These are phyloP conservation scores for Rhododendron simsii DNA, from an alignment of 148 eudicot genomes.

Conservation along the genomic window DNA sequence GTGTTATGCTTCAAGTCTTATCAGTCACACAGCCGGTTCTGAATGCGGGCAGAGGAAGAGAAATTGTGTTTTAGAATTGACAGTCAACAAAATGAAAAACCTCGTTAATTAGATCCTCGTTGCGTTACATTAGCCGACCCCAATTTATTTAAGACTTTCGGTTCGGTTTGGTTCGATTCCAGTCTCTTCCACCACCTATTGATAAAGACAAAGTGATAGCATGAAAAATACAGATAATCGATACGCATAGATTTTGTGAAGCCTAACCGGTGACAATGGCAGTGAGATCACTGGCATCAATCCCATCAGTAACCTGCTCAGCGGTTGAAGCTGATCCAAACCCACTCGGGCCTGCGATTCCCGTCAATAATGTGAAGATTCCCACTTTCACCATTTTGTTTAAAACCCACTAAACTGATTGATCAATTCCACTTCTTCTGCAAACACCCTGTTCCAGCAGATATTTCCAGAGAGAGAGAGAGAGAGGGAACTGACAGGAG, in stretches of 20 bases:
- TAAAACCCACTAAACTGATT: background rate
- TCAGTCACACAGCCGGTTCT: no score
- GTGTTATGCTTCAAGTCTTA: no score
- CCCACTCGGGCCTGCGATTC: constrained; percentile 50
- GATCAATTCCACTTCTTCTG: background rate
- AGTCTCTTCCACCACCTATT: background rate
- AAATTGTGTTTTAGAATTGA: no score
- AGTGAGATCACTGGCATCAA: constrained; percentile 51
- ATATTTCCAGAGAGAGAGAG: background rate
- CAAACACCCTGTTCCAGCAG: background rate
- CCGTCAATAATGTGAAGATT: constrained; percentile 36
- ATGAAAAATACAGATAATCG: background rate
- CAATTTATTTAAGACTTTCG: no score
- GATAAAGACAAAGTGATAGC: background rate
- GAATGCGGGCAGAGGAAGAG: background rate
- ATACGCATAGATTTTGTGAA: no score
- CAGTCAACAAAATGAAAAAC: background rate
- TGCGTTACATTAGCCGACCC: background rate
- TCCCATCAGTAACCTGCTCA: constrained; percentile 49
- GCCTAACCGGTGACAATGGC: constrained; percentile 45
- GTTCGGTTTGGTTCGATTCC: no score
- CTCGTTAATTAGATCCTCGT: background rate
- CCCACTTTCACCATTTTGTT: constrained; percentile 16
- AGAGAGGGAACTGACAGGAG: no score
- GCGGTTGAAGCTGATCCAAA: constrained; percentile 65